Conservation (phyloP, 2,329 filamentous ascomycete species). For the Ophiocordyceps sinensis region DNA sequence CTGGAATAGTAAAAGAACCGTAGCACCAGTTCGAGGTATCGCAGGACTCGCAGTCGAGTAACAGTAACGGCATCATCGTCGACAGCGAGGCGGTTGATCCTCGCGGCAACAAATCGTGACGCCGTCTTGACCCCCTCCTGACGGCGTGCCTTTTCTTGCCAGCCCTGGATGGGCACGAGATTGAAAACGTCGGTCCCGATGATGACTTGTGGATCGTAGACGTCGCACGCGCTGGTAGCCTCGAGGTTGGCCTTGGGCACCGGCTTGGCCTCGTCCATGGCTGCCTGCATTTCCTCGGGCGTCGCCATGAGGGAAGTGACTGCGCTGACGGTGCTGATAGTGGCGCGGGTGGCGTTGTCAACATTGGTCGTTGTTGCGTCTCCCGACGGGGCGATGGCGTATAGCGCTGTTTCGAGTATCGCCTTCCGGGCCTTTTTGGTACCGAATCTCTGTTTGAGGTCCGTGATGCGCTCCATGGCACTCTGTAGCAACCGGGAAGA, state of each 20-base stretch:
- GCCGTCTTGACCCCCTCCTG: constrained; percentile 40
- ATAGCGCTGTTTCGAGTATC: constrained; percentile 52
- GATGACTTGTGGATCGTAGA: constrained; percentile 53
- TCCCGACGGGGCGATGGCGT: constrained; percentile 44
- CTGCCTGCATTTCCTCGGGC: constrained; percentile 48
- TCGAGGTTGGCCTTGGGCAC: constrained; percentile 55
- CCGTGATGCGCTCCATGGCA: constrained; percentile 47
- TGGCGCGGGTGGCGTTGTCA: constrained; percentile 39
- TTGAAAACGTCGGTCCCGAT: constrained; percentile 55
- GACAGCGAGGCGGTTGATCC: constrained; percentile 38
- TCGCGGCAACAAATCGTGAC: constrained; percentile 51
- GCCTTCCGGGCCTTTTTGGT: constrained; percentile 78
- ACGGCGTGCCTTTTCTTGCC: constrained; percentile 52
- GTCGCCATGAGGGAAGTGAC: constrained; percentile 52
- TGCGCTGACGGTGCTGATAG: constrained; percentile 49
- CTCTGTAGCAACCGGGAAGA: constrained; percentile 23
- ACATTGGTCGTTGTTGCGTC: constrained; percentile 31
- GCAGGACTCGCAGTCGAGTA: constrained; percentile 40
- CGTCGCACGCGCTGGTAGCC: constrained; percentile 53
- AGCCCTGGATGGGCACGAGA: constrained; percentile 55
- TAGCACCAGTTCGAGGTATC: constrained; percentile 44
- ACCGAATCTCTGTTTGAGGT: constrained; percentile 65
- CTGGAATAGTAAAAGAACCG: constrained; percentile 34
- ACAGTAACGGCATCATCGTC: constrained; percentile 36
- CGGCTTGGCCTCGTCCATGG: constrained; percentile 54